phyloP scores from a whole-genome alignment of 2,329 filamentous ascomycete genomes.

The Trichoderma simmonsii region DNA sequence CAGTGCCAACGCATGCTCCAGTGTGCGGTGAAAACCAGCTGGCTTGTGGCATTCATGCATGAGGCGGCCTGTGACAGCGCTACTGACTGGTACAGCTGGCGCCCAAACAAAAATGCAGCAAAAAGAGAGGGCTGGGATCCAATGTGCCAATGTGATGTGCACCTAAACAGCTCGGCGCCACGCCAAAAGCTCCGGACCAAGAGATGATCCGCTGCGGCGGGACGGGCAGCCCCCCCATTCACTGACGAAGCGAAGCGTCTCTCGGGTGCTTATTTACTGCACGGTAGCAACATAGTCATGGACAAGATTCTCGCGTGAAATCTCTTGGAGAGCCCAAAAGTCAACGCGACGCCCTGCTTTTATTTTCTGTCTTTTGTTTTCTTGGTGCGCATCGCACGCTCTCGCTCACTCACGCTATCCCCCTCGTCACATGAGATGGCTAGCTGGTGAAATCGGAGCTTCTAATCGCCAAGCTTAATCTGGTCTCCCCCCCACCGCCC shows the following conservation, averaged over 20 bases:
- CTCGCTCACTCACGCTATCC: not conserved
- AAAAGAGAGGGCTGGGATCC: not conserved
- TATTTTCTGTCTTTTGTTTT: not conserved
- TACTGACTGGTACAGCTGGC: not conserved
- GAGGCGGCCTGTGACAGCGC: slow-evolving; percentile 2
- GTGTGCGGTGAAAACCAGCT: slow-evolving; percentile 2
- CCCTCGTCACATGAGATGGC: slow-evolving; percentile 22
- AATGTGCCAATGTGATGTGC: not conserved
- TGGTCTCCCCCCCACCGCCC: slow-evolving; percentile 19
- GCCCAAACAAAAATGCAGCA: not conserved
- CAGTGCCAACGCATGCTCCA: slow-evolving; percentile 14
- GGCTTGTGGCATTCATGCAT: slow-evolving; percentile 17
- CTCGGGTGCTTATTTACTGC: slow-evolving; percentile 18
- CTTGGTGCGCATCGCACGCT: not conserved
- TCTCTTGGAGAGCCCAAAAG: slow-evolving; percentile 5
- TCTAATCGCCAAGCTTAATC: slow-evolving; percentile 18
- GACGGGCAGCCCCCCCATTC: slow-evolving; percentile 11
- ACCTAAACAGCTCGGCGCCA: not conserved
- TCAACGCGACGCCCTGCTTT: not conserved
- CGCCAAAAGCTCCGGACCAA: slow-evolving; percentile 16
- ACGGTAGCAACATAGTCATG: not conserved
- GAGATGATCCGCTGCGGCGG: slow-evolving; percentile 21
- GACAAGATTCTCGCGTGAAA: not conserved
- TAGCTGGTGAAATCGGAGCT: slow-evolving; percentile 23
- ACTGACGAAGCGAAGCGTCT: not conserved